Evolutionary conservation across 257 asterid species (phyloP), one percentile per base, ranked within the genome.

Genomic region (Solanum ossicruentum): DNA sequence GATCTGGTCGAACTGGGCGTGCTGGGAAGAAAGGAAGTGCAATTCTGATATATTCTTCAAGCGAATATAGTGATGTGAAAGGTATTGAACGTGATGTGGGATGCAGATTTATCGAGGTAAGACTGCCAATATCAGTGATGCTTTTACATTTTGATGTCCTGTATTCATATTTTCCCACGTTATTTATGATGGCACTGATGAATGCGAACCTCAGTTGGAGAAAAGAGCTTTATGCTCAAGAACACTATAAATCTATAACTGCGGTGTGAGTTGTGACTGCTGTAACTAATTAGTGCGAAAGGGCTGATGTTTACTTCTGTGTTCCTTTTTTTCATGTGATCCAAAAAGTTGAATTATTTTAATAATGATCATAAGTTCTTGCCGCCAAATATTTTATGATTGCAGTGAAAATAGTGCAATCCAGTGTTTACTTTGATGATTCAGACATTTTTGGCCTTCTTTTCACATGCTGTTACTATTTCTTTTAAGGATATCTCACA

Each of bases 11-110:
- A 39, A 86, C 88, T 7, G 88, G 88, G 39, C 88, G 85, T 82
- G 88, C 88, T 71, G 88, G 88, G 56, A 86, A 86, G 84, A 86
- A 82, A 82, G 88, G 88, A 56, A 82, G 39, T 70, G 88, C 88
- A 72, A 82, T 86, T 32, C 80, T 86, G 43, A 86, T 86, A 32
- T 39, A 86, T 57, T 70, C 88, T n/a, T 43, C 85, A 55, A 55
- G 70, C 36, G 86, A 86, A 52, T n/a, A 32, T 47, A 86, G 86
- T 58, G 88, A 86, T 49, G 88, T 82, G 61, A 82, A 82, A 83
- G 86, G 86, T 51, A 86, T 86, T 63, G 86, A 83, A 26, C 88
- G 86, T 12, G 88, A 86, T 8, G 88, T 86, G 54, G 88, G 88
- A 72, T 82, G 88, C 84, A 82, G 36, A 82, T 86, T 86, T 83